Percentiles rank a stretch among this genome's conserved stretches.
Evolutionary conservation across 2,329 filamentous ascomycete genomes (phyloP).

Genomic region (Tympanopsis confertula): DNA sequence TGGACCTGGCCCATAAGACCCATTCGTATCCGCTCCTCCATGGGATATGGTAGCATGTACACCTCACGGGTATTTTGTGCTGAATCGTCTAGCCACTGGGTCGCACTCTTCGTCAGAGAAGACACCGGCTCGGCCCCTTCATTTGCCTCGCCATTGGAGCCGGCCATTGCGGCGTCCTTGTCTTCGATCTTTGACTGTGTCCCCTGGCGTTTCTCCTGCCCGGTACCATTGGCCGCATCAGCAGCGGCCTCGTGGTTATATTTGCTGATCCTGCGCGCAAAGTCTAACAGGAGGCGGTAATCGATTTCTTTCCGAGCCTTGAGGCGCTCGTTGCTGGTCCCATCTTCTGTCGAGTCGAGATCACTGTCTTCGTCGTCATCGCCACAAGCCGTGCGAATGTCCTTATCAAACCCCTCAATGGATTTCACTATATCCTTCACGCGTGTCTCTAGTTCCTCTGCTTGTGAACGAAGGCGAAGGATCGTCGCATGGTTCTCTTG

Average conservation of each 20-base stretch:
- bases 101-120: constrained; percentile 22
- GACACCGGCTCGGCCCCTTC: constrained; percentile 10
- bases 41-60: constrained; percentile 28
- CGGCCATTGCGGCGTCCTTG: constrained; percentile 5
- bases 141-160: background rate
- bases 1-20: constrained; percentile 31
- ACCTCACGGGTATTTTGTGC: constrained; percentile 23
- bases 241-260: constrained; percentile 29
- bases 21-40: constrained; percentile 27
- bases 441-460: constrained; percentile 21
- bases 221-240: constrained; percentile 20
- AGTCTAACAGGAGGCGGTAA: constrained; percentile 26
- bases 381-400: constrained; percentile 18
- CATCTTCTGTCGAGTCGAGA: constrained; percentile 11
- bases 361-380: constrained; percentile 10
- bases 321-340: constrained; percentile 6
- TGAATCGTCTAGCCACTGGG: constrained; percentile 25
- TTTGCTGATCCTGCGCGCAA: constrained; percentile 30
- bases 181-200: background rate
- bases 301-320: constrained; percentile 17
- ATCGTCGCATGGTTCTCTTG: constrained; percentile 29
- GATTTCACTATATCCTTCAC: constrained; percentile 26
- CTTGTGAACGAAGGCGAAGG: constrained; percentile 23
- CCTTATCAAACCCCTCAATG: constrained; percentile 23
- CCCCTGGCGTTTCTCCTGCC: constrained; percentile 1